Evolutionary conservation across 2,329 filamentous ascomycete genomes (phyloP).

Genomic region (Pseudogymnoascus sp.): DNA sequence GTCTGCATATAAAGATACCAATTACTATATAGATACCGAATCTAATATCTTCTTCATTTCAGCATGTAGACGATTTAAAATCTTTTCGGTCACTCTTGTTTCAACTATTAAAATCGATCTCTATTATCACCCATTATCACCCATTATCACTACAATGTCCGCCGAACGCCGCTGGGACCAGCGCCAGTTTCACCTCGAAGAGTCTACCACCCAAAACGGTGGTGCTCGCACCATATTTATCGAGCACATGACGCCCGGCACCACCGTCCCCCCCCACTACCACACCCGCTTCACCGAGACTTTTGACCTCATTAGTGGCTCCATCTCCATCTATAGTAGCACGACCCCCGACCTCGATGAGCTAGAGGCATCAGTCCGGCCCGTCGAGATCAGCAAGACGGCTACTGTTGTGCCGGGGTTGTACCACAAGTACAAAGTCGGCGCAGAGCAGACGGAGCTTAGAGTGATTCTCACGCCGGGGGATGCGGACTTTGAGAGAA

Average conservation of each 20-base stretch:
- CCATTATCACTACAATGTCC: slow-evolving; percentile 6
- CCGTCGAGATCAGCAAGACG: not conserved
- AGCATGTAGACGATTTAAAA: not conserved
- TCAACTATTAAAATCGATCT: not conserved
- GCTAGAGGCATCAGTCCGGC: not conserved
- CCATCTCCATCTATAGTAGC: slow-evolving; percentile 13
- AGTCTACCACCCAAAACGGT: slow-evolving; percentile 15
- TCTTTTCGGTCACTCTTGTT: not conserved
- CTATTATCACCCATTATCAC: not conserved
- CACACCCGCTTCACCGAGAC: slow-evolving; percentile 17
- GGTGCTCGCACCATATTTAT: slow-evolving; percentile 15
- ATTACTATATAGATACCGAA: not conserved
- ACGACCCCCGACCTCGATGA: slow-evolving; percentile 9
- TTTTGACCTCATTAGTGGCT: slow-evolving; percentile 15
- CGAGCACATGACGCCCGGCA: slow-evolving; percentile 16
- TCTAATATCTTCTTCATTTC: not conserved
- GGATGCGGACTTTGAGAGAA: slow-evolving; percentile 15
- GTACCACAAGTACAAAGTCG: slow-evolving; percentile 15
- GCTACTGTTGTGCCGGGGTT: slow-evolving; percentile 8
- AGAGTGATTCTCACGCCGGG: slow-evolving; percentile 12
- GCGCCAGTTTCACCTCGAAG: slow-evolving; percentile 15
- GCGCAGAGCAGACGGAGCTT: slow-evolving; percentile 8
- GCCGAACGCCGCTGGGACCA: slow-evolving; percentile 16
- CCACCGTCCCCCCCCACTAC: slow-evolving; percentile 15
- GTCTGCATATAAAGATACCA: not conserved